Conservation (phyloP, 805 yeast species). For the Candida khao-thaluensis region DNA sequence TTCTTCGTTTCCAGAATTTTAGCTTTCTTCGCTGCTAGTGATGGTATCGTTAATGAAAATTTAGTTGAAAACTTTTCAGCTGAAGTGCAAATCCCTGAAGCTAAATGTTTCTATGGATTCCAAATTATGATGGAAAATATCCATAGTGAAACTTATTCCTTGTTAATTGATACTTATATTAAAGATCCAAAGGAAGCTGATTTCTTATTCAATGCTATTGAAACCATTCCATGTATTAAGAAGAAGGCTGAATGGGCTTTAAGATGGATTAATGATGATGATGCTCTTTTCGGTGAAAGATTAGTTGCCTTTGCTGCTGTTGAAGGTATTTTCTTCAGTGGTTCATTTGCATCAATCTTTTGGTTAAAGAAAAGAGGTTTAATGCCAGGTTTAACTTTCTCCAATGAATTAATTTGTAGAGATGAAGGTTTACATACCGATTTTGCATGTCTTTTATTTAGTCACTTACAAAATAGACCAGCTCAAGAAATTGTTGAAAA, state of each 20-base stretch:
- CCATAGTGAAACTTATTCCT: conserved; percentile 95
- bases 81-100: conserved; percentile 96
- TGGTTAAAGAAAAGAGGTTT: conserved; percentile 99
- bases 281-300: conserved; percentile 91
- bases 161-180: conserved; percentile 90
- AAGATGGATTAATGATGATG: conserved; percentile 90
- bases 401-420: conserved; percentile 95
- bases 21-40: conserved; percentile 98
- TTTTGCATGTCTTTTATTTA: conserved; percentile 92
- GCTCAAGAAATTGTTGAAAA: conserved; percentile 71
- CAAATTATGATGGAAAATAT: conserved; percentile 99
- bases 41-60: conserved; percentile 97
- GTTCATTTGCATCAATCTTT: conserved; percentile 96
- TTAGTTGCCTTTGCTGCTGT: conserved; percentile 98
- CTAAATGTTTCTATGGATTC: conserved; percentile 98
- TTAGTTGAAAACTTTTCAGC: conserved; percentile 96
- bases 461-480: conserved; percentile 91
- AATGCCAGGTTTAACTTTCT: conserved; percentile 98
- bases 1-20: conserved; percentile 88
- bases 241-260: conserved; percentile 99
- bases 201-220: conserved; percentile 91
- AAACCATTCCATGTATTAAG: conserved; percentile 92
- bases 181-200: conserved; percentile 94
- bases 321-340: conserved; percentile 97
- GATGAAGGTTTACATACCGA: conserved; percentile 99